Base-by-base conservation (phyloP, 441 rosid genomes). In the Isatis lusitanica region DNA sequence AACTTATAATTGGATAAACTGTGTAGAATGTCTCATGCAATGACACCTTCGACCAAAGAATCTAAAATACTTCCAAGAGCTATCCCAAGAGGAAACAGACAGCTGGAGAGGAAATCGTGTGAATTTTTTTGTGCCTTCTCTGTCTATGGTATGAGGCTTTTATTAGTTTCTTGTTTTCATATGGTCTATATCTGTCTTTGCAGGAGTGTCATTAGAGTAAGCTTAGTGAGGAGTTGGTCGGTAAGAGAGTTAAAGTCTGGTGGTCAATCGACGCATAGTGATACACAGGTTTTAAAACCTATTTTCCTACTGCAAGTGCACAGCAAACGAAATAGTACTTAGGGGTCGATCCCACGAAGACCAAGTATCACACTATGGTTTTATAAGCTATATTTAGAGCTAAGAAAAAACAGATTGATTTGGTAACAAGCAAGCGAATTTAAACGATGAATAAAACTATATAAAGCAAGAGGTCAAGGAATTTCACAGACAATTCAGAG, bases 251-350 rank as follows among this genome's bases (percentile, higher is more conserved):
- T 65, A 88, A 78, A 63, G 86, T 93, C 47, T 93, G 93, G 94
- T 93, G 98, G 97, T 97, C 96, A 38, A 7, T 74, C 63, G 98
- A 93, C 73, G 67, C 70, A n/a, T n/a, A n/a, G n/a, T 21, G 24
- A 21, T 21, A 21, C 24, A 21, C 24, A 21, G 24, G 24, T 21
- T 21, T 21, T 21, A 21, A 21, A 21, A 1, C 24, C 2, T 21
- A 21, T 21, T 21, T 21, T 21, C 24, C 24, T 21, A 21, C 24
- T 21, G 24, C 24, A 21, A 21, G 24, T 21, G 24, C 24, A 21
- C 2, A 21, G 24, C 2, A 21, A 21, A 21, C 24, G 24, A 21
- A 21, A 2, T 21, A 21, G 24, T 21, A 21, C 2, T 21, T 21
- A 21, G 24, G 24, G 24, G 24, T 21, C 24, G 24, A 21, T 21